Evolutionary conservation across 208 protist genomes (phyloP), one percentile per base, ranked within the genome.

Genomic region (Jaenimonas drosophilae): DNA sequence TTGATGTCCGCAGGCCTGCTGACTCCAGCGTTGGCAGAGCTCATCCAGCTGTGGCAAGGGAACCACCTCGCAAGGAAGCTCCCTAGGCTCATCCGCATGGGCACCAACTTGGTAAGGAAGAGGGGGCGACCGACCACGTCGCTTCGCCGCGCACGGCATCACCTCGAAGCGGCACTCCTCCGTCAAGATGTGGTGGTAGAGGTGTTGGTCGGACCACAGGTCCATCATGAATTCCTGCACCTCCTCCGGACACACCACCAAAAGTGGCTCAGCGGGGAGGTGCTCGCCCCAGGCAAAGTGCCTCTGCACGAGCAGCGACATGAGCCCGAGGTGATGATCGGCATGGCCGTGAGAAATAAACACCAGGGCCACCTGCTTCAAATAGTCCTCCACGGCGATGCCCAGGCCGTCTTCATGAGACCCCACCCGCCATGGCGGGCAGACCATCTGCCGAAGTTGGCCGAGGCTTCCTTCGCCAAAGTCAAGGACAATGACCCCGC

Each of bases 331-430:
- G 56, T 94, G 81, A 48, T 94, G 86, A 32, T 94, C 86, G 21
- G 82, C 86, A 63, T 94, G 86, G 12, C 61, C 72, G 63, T 94
- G 86, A 0, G 86, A 94, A n/a, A 94, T 88, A 39, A 87, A 94
- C 0, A 94, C 51, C 36, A 0, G 25, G 39, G 31, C 31, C 31
- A 34, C 14, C 31, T 9, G 11, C 14, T 14, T 9, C 31, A 16
- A 14, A 9, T 16, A 34, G 11, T 34, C 31, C 14, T 34, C 31
- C 31, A 9, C 14, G 11, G 31, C 9, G 14, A 34, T 34, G 14
- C 11, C 31, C n/a, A n/a, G n/a, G n/a, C n/a, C n/a, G n/a, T n/a
- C n/a, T n/a, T n/a, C n/a, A n/a, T n/a, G n/a, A n/a, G n/a, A n/a
- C n/a, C n/a, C n/a, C n/a, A n/a, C n/a, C n/a, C n/a, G 16, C 6